Base-by-base conservation (phyloP, 2,329 filamentous ascomycete species). In the Alternaria panax region DNA sequence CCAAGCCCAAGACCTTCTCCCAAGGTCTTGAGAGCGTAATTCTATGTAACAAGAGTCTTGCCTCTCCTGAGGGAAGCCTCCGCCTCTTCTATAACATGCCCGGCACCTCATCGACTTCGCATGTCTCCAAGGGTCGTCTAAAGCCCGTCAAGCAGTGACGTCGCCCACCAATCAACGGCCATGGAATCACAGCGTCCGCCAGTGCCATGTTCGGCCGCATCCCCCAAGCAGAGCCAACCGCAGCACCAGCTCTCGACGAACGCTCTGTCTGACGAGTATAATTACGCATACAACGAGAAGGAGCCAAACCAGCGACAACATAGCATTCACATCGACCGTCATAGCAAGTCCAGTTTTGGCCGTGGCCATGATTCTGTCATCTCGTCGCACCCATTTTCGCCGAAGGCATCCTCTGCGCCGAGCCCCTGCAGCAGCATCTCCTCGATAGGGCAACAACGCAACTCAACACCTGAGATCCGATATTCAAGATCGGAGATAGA, bases 361-460 rank as follows among this genome's bases (percentile, higher is more conserved):
- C 70, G 62, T 42, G 64, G 63, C 11, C 76, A 75, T 62, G 76
- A 79, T 62, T 78, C 75, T 24, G 75, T 79, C 66, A 75, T 79
- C 60, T 78, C 76, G 40, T 78, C 76, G 40, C 69, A 75, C 47
- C 75, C 74, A 20, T 74, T 76, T 53, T 77, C 74, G 50, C 75
- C 74, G 41, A 75, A 74, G 58, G 54, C 63, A 25, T 72, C 70
- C 14, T 71, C 68, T 30, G 68, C 74, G 66, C 73, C 75, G 66
- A 78, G 75, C 67, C 72, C 71, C 43, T 55, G 59, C 68, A 74
- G 72, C 69, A 74, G 73, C 71, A 67, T 74, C 65, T 71, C 71
- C 30, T 73, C 69, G 41, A 63, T 58, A 25, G 60, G 51, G 20
- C 64, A 63, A 36, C 65, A 60, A 25, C 64, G 69, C 41, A 60